Conservation (phyloP, 768 basidiomycete species). For the Mycena latifolia region DNA sequence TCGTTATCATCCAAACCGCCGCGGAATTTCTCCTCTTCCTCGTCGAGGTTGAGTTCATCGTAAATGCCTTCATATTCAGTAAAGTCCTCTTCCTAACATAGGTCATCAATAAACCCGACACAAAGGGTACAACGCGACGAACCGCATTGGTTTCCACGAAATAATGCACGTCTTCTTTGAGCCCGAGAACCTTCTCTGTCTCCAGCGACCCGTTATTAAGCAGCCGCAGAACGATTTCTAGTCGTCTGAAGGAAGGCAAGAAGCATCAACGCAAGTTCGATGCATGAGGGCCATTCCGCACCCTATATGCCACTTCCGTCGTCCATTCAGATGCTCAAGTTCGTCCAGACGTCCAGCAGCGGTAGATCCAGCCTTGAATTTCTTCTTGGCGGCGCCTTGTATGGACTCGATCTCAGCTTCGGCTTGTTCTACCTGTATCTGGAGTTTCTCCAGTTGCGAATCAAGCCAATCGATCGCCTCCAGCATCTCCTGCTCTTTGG, state of each 20-base stretch:
- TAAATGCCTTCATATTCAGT: slow-evolving; percentile 98
- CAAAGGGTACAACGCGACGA: slow-evolving; percentile 48
- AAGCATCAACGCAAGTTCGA: no score
- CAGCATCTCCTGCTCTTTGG: slow-evolving; percentile 95
- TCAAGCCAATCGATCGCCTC: slow-evolving; percentile 92
- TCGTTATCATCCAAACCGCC: slow-evolving; percentile 78
- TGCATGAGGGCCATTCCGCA: no score
- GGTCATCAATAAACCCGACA: background rate
- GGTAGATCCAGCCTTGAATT: slow-evolving; percentile 75
- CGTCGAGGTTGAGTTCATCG: slow-evolving; percentile 96
- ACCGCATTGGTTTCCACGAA: slow-evolving; percentile 97
- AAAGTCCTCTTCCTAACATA: slow-evolving; percentile 90
- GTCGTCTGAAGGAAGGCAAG: slow-evolving; percentile 61
- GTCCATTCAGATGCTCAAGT: slow-evolving; percentile 90
- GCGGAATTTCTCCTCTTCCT: slow-evolving; percentile 95
- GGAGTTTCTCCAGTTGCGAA: slow-evolving; percentile 89
- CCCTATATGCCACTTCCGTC: slow-evolving; percentile 92
- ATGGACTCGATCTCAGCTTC: slow-evolving; percentile 95
- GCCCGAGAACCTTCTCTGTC: slow-evolving; percentile 80
- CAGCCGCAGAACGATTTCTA: slow-evolving; percentile 93
- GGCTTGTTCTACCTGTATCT: slow-evolving; percentile 93
- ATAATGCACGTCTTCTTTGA: slow-evolving; percentile 96
- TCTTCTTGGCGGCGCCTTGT: slow-evolving; percentile 87
- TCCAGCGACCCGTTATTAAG: slow-evolving; percentile 93
- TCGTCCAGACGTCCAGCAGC: slow-evolving; percentile 79